These are phyloP conservation scores for Pisolithus albus DNA, from an alignment of 768 basidiomycete genomes.

Conservation along the genomic window DNA sequence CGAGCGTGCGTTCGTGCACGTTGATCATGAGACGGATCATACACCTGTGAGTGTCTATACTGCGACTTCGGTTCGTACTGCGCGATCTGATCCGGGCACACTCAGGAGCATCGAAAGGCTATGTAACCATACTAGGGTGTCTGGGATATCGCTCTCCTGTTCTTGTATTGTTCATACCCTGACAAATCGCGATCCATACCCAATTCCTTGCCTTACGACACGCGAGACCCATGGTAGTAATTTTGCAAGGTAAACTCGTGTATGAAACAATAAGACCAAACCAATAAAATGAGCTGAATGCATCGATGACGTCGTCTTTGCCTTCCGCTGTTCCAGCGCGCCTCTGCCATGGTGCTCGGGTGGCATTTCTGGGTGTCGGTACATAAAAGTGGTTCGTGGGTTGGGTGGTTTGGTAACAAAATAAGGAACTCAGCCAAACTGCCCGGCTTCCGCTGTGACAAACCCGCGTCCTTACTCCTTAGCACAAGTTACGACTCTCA, in stretches of 20 bases:
- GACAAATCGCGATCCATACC: not conserved
- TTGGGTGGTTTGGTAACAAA: conserved; percentile 20
- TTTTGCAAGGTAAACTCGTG: too few relatives aligned
- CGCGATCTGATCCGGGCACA: not conserved
- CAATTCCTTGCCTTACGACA: not conserved
- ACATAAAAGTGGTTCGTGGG: not conserved
- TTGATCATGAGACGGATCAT: conserved; percentile 92
- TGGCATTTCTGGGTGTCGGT: not conserved
- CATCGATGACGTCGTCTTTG: not conserved
- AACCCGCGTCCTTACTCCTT: not conserved
- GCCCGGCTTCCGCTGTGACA: conserved; percentile 1
- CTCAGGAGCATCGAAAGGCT: conserved; percentile 40
- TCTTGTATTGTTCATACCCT: not conserved
- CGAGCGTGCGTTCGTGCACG: conserved; percentile 90
- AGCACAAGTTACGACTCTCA: conserved; percentile 3
- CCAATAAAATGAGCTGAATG: not conserved
- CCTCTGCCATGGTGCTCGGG: not conserved
- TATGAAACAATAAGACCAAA: too few relatives aligned
- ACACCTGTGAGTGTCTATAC: conserved; percentile 37
- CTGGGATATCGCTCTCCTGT: too few relatives aligned
- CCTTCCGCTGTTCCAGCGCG: not conserved
- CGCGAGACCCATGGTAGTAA: too few relatives aligned
- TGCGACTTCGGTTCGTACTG: not conserved
- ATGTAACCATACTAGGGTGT: conserved; percentile 4
- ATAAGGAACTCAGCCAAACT: conserved; percentile 15